Conservation (phyloP, 2,329 filamentous ascomycete genomes). For the Aureobasidium mangrovei region DNA sequence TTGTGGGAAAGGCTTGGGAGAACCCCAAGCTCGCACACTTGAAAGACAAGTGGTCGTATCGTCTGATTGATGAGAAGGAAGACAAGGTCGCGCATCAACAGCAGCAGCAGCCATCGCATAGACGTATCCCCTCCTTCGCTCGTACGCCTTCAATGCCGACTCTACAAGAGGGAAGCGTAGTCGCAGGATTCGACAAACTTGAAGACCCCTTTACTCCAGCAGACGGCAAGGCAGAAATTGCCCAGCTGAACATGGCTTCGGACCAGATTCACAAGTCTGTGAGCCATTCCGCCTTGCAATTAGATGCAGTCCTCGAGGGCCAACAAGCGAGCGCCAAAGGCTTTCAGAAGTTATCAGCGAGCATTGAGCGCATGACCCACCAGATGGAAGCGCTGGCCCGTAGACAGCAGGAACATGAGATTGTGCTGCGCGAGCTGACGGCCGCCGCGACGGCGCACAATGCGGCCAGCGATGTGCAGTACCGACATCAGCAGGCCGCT, state of each 20-base stretch:
- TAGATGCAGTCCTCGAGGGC: conserved; percentile 16
- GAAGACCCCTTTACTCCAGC: conserved; percentile 16
- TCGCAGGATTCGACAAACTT: conserved; percentile 1
- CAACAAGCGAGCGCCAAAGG: conserved; percentile 15
- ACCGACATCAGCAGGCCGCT: conserved; percentile 11
- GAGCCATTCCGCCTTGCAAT: conserved; percentile 7
- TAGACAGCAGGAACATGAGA: conserved; percentile 9
- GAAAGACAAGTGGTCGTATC: conserved; percentile 27
- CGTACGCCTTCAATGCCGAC: conserved; percentile 14
- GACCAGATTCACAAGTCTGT: conserved; percentile 11
- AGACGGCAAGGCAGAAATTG: conserved; percentile 6
- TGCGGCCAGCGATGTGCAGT: conserved; percentile 5
- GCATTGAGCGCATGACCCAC: conserved; percentile 14
- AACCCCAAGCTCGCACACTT: conserved; percentile 24
- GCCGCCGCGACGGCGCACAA: conserved; percentile 1
- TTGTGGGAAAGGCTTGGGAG: conserved; percentile 23
- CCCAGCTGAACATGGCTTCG: conserved; percentile 15
- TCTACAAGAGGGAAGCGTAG: conserved; percentile 6
- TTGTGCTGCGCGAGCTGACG: neutral
- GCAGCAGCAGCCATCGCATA: neutral
- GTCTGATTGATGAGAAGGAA: conserved; percentile 22
- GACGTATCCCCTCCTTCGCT: neutral
- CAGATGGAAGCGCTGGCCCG: conserved; percentile 5
- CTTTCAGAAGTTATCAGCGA: conserved; percentile 14
- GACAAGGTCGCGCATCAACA: conserved; percentile 11